Evolutionary conservation across 1,139 yeast genomes (phyloP), one percentile per base, ranked within the genome.

Genomic region (Geotrichum fermentans): DNA sequence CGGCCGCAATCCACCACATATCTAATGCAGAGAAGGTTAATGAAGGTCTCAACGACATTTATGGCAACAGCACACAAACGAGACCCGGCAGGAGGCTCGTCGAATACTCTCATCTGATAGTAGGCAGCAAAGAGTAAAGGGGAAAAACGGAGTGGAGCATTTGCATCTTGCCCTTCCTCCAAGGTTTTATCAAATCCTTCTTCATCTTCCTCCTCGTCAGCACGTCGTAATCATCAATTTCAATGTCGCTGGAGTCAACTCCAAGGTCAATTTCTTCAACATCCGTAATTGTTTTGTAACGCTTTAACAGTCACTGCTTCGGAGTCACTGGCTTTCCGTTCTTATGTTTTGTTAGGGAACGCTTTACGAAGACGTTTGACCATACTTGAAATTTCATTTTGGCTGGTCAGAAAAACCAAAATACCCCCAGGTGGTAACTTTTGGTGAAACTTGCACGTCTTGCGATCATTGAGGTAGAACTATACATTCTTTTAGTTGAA

Each of bases 1-100:
- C 97, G 77, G 17, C 99, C 99, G 68, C 95, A 80, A 65, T 94
- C 99, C 40, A 94, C 88, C 26, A 94, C 98, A 61, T 94, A 94
- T 52, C 95, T 74, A 29, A 94, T 87, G 7, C 96, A 95, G 0
- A 98, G 98, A 57, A 94, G 94, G 0, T 98, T 94, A 65, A 94
- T 75, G 2, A 97, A 88, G 0, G 99, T 94, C 67, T 94, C 99
- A 0, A 98, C 98, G 51, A 94, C 96, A 64, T 94, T 94, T 1
- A 98, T 94, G 1, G 99, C 96, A 21, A 94, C 87, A 43, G 94
- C 85, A 71, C 97, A 90, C 8, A 92, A 66, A 60, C 99, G 75
- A 36, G 90, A 76, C 0, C 95, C 96, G 17, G 72, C 70, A 1
- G 98, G 98, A 2, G 96, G 95, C 0, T 73, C 73, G 51, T 85